A percentile compares a stretch with the other conserved stretches of the same genome.
Evolutionary conservation across 1,284 basidiomycete species (phyloP).

Genomic region (Ustilago curta): DNA sequence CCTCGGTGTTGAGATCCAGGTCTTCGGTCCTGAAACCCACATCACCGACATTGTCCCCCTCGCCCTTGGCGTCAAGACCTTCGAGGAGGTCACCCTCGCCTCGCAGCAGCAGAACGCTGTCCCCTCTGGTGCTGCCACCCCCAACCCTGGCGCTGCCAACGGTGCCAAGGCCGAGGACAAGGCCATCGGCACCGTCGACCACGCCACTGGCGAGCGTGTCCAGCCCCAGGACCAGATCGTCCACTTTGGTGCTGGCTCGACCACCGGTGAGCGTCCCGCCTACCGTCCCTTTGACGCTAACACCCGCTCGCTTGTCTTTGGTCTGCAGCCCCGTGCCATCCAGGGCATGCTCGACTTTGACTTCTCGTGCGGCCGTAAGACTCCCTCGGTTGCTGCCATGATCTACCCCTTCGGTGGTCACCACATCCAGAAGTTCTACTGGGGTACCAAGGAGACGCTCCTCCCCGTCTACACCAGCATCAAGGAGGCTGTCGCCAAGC

Average conservation of each 20-base stretch:
- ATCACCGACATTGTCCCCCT: conserved; percentile 99
- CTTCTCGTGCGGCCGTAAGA: conserved; percentile 92
- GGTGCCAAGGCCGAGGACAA: conserved; percentile 57
- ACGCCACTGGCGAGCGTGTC: conserved; percentile 78
- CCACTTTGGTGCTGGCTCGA: conserved; percentile 75
- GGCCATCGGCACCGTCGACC: conserved; percentile 80
- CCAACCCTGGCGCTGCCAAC: conserved; percentile 42
- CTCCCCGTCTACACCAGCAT: conserved; percentile 96
- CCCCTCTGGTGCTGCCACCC: conserved; percentile 59
- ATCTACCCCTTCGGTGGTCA: conserved; percentile 99
- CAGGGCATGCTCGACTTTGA: conserved; percentile 99
- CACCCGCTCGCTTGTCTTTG: conserved; percentile 96
- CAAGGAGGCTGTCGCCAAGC: conserved; percentile 91
- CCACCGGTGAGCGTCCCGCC: conserved; percentile 54
- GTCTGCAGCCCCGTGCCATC: conserved; percentile 98
- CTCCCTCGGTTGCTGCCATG: conserved; percentile 98
- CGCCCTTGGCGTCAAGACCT: conserved; percentile 80
- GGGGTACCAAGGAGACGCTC: conserved; percentile 98
- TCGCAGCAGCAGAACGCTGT: conserved; percentile 70
- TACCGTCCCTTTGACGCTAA: conserved; percentile 77
- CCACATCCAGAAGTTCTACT: conserved; percentile 99
- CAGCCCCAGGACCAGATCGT: conserved; percentile 88
- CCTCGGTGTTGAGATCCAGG: conserved; percentile 92
- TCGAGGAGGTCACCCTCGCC: conserved; percentile 65
- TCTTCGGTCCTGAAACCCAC: conserved; percentile 97